Evolutionary conservation across 306 rosid genomes (phyloP).

Genomic region (Begonia masoniana): DNA sequence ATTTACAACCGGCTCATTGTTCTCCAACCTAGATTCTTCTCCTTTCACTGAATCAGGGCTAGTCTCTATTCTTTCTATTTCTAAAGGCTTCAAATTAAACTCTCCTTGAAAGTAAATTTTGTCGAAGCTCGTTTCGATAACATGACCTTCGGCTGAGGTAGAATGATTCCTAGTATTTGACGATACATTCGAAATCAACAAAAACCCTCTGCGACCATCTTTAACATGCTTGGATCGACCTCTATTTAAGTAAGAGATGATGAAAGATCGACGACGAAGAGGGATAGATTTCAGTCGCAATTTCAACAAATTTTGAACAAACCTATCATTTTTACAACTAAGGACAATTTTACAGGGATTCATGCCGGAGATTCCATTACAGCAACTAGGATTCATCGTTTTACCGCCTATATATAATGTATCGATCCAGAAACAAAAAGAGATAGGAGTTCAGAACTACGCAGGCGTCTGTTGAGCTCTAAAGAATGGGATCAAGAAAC

Average conservation of each 20-base stretch:
- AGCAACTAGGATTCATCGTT: constrained; percentile 44
- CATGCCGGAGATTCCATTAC: constrained; percentile 58
- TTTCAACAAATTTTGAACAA: constrained; percentile 17
- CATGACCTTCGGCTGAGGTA: constrained; percentile 54
- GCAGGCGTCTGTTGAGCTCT: too few relatives aligned
- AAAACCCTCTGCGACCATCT: constrained; percentile 31
- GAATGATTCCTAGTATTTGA: constrained; percentile 62
- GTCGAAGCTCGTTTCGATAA: constrained; percentile 50
- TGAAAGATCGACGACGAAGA: constrained; percentile 30
- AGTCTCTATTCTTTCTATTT: constrained; percentile 26
- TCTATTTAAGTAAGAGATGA: constrained; percentile 33
- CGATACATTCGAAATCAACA: constrained; percentile 38
- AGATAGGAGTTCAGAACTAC: too few relatives aligned
- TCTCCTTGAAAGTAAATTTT: constrained; percentile 58
- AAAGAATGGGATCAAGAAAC: too few relatives aligned
- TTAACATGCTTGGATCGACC: constrained; percentile 22
- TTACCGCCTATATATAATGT: not conserved
- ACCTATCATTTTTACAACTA: constrained; percentile 22
- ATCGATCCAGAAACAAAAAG: too few relatives aligned
- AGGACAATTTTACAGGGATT: constrained; percentile 54
- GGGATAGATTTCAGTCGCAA: constrained; percentile 11
- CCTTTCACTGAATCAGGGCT: constrained; percentile 23
- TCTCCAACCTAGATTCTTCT: constrained; percentile 26
- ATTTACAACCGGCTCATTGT: constrained; percentile 17
- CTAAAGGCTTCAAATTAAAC: constrained; percentile 52